These are phyloP conservation scores for Sporothrix brunneoviolacea DNA, from an alignment of 2,329 filamentous ascomycete genomes.

Conservation along the genomic window DNA sequence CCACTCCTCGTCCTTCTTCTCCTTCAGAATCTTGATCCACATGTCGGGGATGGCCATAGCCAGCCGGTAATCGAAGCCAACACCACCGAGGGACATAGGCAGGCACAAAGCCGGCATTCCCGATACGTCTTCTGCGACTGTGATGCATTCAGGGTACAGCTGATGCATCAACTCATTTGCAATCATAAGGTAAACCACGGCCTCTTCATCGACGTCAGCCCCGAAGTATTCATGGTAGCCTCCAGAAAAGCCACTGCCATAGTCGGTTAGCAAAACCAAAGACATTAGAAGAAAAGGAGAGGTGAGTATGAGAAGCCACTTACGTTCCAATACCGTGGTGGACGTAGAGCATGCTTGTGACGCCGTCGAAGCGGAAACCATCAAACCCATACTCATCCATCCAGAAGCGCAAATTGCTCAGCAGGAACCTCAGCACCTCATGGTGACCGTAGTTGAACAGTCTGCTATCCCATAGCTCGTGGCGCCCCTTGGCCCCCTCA, in stretches of 20 bases:
- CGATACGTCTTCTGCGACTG: conserved; percentile 93
- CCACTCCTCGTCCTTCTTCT: conserved; percentile 86
- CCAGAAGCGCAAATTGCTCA: conserved; percentile 96
- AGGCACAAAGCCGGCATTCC: conserved; percentile 97
- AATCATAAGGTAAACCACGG: conserved; percentile 88
- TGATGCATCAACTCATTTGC: conserved; percentile 92
- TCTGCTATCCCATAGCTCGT: conserved; percentile 93
- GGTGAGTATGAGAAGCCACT: conserved; percentile 39
- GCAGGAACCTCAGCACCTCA: conserved; percentile 88
- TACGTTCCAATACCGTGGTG: conserved; percentile 97
- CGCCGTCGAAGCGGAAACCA: conserved; percentile 94
- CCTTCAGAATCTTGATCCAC: conserved; percentile 98
- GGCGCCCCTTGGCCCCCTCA: conserved; percentile 71
- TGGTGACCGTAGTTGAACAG: conserved; percentile 96
- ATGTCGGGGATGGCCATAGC: conserved; percentile 98
- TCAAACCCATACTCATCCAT: conserved; percentile 98
- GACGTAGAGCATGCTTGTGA: conserved; percentile 94
- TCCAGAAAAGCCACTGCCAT: conserved; percentile 77
- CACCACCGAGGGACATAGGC: conserved; percentile 74
- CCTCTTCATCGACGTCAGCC: conserved; percentile 80
- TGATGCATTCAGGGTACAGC: conserved; percentile 83
- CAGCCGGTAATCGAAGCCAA: conserved; percentile 94
- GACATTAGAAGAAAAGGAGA: too few species aligned
- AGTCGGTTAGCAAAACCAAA: not conserved
- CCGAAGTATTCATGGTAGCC: conserved; percentile 99